Evolutionary conservation across 2,329 filamentous ascomycete species (phyloP).

Genomic region (Orbilia quercus): DNA sequence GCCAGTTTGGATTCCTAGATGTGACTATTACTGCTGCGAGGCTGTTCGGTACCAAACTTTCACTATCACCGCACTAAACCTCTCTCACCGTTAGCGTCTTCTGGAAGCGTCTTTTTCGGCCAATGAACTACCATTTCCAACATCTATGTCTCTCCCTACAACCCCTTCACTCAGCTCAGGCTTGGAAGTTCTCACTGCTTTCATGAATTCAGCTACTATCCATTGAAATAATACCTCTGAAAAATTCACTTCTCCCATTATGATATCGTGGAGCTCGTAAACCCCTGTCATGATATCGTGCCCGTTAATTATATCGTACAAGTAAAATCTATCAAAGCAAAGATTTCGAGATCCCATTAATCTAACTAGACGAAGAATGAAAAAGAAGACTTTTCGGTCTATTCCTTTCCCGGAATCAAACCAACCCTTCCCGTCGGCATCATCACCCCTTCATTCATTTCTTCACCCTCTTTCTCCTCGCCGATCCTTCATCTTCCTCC

Average conservation of each 20-base stretch:
- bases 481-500: constrained; percentile 36
- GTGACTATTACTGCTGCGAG: neutral
- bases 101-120: neutral
- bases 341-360: neutral
- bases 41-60: constrained; percentile 2
- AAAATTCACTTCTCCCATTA: too few species aligned
- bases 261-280: too few species aligned
- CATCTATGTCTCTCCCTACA: neutral
- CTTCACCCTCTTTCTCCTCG: constrained; percentile 48
- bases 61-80: neutral
- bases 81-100: neutral
- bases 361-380: neutral
- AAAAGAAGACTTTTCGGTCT: neutral
- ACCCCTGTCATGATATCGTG: neutral
- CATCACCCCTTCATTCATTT: constrained; percentile 19
- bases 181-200: neutral
- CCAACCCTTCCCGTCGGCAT: neutral
- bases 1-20: too few species aligned
- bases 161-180: neutral
- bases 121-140: neutral
- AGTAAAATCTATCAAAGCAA: neutral
- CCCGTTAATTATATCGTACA: constrained; percentile 7
- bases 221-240: neutral
- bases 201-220: neutral
- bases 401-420: neutral